Evolutionary conservation across 2,329 filamentous ascomycete species (phyloP), one percentile per base, ranked within the genome.

Genomic region (Pyrenophora tritici-repentis): DNA sequence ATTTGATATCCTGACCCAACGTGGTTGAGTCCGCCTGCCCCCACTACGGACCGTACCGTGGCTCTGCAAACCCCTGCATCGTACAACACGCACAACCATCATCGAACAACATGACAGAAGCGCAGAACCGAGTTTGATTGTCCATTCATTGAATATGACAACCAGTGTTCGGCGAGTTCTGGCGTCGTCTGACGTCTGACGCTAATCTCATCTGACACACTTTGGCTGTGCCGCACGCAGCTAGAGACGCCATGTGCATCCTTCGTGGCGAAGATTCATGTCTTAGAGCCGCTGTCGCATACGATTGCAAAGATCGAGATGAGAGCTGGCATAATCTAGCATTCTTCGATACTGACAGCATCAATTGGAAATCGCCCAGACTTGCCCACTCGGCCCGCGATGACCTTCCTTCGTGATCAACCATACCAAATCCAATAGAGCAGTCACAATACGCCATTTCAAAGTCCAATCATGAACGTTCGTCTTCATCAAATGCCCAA

Each of bases 21-120:
- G 7, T 14, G n/a, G n/a, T 16, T 29, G 13, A 10, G 14, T 13
- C 29, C 4, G 18, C n/a, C 17, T 20, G 13, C 33, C 29, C 17
- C 13, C 24, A 45, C 26, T 45, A 39, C 47, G 16, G 35, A 45
- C 22, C 47, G 40, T 17, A 38, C 34, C 34, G 45, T 29, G 38
- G 22, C 14, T 36, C 18, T 14, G 14, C 14, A 37, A 17, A 14
- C 17, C 33, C 24, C 39, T 18, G 31, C 22, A 39, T 24, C 14
- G 37, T 38, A 26, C 37, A 36, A 26, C 24, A 20, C 3, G 6
- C n/a, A 22, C 33, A 40, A 42, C 43, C 32, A 32, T 17, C 33
- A 24, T 17, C 4, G 12, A 4, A 22, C 16, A 36, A 33, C 37
- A 42, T 9, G 17, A 33, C 31, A 20, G 17, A 8, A 13, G 31